Conservation (phyloP, 1,284 basidiomycete species). For the Cryptococcus sp. region DNA sequence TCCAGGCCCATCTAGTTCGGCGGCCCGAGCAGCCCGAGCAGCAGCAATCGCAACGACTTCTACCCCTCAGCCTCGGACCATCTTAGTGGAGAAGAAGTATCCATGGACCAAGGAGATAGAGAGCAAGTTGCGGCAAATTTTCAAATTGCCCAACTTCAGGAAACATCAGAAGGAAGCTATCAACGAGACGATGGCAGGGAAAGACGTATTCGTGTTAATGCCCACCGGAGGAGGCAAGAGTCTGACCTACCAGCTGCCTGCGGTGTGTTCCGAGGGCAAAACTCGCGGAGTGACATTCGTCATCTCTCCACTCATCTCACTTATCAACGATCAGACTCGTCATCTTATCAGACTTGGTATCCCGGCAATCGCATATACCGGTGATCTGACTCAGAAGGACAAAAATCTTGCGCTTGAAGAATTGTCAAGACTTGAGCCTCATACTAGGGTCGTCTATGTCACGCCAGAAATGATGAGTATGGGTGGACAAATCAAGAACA, state of each 20-base stretch:
- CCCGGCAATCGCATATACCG: conserved; percentile 71
- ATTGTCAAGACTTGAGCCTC: conserved; percentile 53
- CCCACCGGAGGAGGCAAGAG: conserved; percentile 96
- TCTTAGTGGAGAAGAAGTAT: conserved; percentile 40
- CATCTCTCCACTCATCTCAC: conserved; percentile 81
- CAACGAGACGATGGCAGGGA: conserved; percentile 70
- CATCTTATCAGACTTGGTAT: conserved; percentile 68
- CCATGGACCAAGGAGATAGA: conserved; percentile 63
- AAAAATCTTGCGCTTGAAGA: conserved; percentile 55
- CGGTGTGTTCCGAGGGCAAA: conserved; percentile 70
- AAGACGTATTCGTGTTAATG: conserved; percentile 90
- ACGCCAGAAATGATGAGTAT: conserved; percentile 86
- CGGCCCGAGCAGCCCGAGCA: not conserved
- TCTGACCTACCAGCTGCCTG: conserved; percentile 82
- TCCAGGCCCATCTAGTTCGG: conserved; percentile 18
- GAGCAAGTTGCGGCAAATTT: conserved; percentile 64
- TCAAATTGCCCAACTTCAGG: conserved; percentile 72
- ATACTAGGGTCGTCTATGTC: conserved; percentile 74
- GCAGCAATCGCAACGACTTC: conserved; percentile 2
- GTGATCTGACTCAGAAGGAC: conserved; percentile 58
- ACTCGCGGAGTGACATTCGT: conserved; percentile 87
- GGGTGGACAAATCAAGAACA: conserved; percentile 61
- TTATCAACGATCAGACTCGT: conserved; percentile 88
- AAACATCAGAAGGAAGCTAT: conserved; percentile 86
- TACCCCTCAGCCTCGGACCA: conserved; percentile 8